A percentile compares a stretch with the other conserved stretches of the same genome.
Evolutionary conservation across 2,329 filamentous ascomycete genomes (phyloP).

Genomic region (Penicillium corylophilum): DNA sequence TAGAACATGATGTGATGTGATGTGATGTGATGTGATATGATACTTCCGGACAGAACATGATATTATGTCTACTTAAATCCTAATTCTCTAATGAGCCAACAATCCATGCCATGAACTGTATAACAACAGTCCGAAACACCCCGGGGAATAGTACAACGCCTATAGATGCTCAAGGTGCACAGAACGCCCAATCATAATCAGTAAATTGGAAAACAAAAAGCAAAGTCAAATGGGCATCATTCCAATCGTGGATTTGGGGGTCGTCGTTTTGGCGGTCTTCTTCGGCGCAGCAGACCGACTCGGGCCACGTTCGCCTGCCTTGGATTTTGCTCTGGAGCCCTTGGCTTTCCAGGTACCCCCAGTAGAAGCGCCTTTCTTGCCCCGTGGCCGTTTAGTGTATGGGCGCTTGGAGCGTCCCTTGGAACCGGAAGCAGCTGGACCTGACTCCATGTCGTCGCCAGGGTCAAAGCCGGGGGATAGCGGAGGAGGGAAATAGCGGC

Average conservation of each 20-base stretch:
- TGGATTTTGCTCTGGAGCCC: conserved; percentile 24
- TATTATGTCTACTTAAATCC: conserved; percentile 18
- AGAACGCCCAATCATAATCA: conserved; percentile 15
- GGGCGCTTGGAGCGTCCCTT: conserved; percentile 27
- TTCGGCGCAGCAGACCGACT: conserved; percentile 22
- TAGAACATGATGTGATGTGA: conserved; percentile 11
- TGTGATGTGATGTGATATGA: neutral
- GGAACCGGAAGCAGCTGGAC: conserved; percentile 16
- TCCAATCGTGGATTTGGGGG: conserved; percentile 32
- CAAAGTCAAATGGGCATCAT: conserved; percentile 40
- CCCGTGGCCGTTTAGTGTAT: conserved; percentile 26
- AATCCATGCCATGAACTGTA: conserved; percentile 1
- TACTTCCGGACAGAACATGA: neutral
- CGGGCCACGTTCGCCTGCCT: conserved; percentile 17
- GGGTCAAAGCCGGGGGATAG: conserved; percentile 23
- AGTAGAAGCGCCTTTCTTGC: conserved; percentile 24
- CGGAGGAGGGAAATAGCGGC: conserved; percentile 35
- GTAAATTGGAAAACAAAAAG: conserved; percentile 1
- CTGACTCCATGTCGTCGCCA: conserved; percentile 21
- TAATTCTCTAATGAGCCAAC: conserved; percentile 8
- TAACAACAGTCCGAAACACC: neutral
- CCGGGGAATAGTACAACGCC: conserved; percentile 14
- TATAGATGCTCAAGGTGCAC: conserved; percentile 15
- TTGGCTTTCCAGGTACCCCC: conserved; percentile 24
- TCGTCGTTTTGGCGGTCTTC: conserved; percentile 27